These are phyloP conservation scores for Iris pallida DNA, from an alignment of 116 monocot genomes.

Conservation along the genomic window DNA sequence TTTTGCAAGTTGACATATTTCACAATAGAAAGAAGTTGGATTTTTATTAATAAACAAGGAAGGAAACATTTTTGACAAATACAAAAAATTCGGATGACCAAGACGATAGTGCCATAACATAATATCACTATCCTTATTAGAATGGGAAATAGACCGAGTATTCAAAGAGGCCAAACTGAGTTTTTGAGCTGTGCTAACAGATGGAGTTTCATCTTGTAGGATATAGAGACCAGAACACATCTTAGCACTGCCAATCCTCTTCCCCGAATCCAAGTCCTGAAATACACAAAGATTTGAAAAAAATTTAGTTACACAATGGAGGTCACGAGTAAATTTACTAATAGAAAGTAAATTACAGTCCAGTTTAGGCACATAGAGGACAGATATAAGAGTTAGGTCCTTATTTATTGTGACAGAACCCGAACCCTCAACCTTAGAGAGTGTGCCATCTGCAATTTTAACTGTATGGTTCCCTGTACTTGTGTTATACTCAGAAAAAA, in stretches of 20 bases:
- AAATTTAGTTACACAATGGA: conserved; percentile 1
- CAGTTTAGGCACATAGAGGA: background rate
- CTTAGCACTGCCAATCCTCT: too few species aligned
- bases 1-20: conserved; percentile 3
- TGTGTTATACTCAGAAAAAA: background rate
- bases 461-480: background rate
- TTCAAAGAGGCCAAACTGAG: background rate
- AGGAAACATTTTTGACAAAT: conserved; percentile 2
- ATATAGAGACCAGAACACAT: conserved; percentile 2
- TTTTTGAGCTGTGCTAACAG: background rate
- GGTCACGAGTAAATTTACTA: background rate
- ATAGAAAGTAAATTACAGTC: too few species aligned
- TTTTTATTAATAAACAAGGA: conserved; percentile 10
- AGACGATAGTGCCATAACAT: conserved; percentile 11
- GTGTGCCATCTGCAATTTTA: background rate
- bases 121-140: conserved; percentile 9
- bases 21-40: conserved; percentile 3
- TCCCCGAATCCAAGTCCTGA: too few species aligned
- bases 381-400: background rate
- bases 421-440: background rate
- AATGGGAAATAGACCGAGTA: background rate
- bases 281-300: background rate
- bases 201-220: background rate
- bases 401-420: background rate
- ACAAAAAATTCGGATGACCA: conserved; percentile 8